Conservation (phyloP, 768 basidiomycete species). For the Russula lepida region DNA sequence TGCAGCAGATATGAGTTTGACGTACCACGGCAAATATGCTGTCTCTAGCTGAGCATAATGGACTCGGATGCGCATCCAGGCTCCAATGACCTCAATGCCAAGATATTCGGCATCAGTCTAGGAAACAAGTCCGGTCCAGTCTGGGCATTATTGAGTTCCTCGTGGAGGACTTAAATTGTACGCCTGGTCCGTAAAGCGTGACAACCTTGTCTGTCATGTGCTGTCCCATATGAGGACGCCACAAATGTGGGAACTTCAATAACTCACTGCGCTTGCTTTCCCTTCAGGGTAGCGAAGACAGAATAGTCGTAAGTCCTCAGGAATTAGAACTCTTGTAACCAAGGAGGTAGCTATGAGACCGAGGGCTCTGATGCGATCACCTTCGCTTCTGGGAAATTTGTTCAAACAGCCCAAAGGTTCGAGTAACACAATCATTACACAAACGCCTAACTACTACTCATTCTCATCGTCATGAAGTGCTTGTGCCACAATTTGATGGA, state of each 20-base stretch:
- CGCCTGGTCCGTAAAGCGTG: conserved; percentile 43
- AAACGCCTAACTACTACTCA: conserved; percentile 15
- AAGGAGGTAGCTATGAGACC: neutral
- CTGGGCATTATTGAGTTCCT: conserved; percentile 21
- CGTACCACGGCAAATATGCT: neutral
- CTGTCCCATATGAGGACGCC: conserved; percentile 27
- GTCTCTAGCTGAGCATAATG: conserved; percentile 57
- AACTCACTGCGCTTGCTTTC: conserved; percentile 3
- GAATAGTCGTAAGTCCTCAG: conserved; percentile 10
- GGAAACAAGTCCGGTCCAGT: conserved; percentile 30
- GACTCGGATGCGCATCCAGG: conserved; percentile 46
- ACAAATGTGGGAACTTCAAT: neutral
- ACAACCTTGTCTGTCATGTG: conserved; percentile 45
- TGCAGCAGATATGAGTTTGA: neutral
- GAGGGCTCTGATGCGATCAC: neutral
- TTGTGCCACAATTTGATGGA: conserved; percentile 67
- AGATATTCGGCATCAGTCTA: conserved; percentile 49
- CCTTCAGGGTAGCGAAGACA: neutral
- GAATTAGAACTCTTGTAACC: conserved; percentile 3
- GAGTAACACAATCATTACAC: conserved; percentile 32
- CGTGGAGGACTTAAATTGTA: conserved; percentile 51
- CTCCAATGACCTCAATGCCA: too few species aligned
- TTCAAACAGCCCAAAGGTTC: neutral
- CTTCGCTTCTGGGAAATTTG: neutral
- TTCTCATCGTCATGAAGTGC: conserved; percentile 42